Conservation (phyloP, 495 filamentous ascomycete species). For the Filosporella fistucella region DNA sequence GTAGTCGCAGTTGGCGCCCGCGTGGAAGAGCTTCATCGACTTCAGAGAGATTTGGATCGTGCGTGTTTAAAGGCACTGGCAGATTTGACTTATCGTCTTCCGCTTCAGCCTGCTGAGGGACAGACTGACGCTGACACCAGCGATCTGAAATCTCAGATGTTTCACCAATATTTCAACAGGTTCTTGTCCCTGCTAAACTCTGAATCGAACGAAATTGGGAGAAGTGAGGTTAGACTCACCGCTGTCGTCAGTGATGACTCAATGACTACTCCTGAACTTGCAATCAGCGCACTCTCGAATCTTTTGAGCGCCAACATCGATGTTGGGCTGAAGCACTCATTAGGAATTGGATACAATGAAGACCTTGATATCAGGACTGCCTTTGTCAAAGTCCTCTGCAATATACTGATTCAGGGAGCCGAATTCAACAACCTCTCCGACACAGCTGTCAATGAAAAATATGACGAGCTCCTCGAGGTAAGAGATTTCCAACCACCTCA, state of each 20-base stretch:
- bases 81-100: constrained; percentile 57
- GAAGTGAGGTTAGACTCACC: constrained; percentile 33
- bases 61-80: constrained; percentile 57
- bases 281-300: constrained; percentile 61
- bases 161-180: constrained; percentile 61
- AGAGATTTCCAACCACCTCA: neutral
- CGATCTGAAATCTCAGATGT: constrained; percentile 60
- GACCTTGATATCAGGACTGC: constrained; percentile 62
- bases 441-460: constrained; percentile 59
- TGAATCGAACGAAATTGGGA: constrained; percentile 39
- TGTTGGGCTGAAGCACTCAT: constrained; percentile 59
- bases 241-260: constrained; percentile 21
- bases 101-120: constrained; percentile 57
- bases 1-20: constrained; percentile 23
- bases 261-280: constrained; percentile 46
- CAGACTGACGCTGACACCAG: constrained; percentile 57
- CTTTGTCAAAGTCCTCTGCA: constrained; percentile 62
- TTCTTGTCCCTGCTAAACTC: constrained; percentile 57
- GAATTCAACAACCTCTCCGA: constrained; percentile 64
- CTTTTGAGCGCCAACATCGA: constrained; percentile 65
- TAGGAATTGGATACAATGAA: constrained; percentile 63
- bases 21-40: constrained; percentile 45
- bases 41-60: constrained; percentile 58
- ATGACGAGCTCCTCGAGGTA: constrained; percentile 55
- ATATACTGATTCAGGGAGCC: constrained; percentile 62